Base-by-base conservation (phyloP, 179 eudicot genomes). In the Silene vulgaris region DNA sequence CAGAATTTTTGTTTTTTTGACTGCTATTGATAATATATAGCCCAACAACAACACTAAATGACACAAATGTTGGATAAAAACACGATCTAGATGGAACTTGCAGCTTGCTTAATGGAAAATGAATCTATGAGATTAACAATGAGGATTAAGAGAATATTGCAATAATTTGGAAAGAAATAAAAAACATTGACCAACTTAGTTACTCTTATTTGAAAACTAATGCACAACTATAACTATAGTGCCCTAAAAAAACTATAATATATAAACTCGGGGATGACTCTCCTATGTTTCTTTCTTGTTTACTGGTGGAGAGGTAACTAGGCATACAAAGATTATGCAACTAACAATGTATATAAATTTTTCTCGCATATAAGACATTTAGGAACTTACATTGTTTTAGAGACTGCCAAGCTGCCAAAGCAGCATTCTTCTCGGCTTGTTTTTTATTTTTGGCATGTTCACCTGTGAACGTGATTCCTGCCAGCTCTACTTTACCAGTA, bases 401-500 rank as follows among this genome's bases (percentile, higher is more conserved):
- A 28, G 91, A 89, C 37, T 88, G 82, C 97, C 97, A 92, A 21
- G 97, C 94, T 50, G 97, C 89, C 85, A 92, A 78, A 35, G 97
- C 97, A 32, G 97, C 97, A 80, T 89, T 88, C 77, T 92, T 92
- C 85, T 92, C 97, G 5, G 97, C 97, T 80, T 92, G 97, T 72
- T 91, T 92, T 74, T 92, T 92, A 85, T 85, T 92, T 87, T 92
- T 92, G 62, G 97, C 97, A 11, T 86, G 85, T 79, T 91, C 97
- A 13, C 97, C 97, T 16, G 88, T 88, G 74, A 92, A 92, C 50
- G 81, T 81, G 69, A 91, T 87, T 72, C 90, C 97, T 37, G 94
- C 94, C 48, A 92, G 80, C 80, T 91, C 90, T 8, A 91, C 97
- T 61, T 79, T 85, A 11, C 97, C 92, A 9, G 94, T 91, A 77